Conservation (phyloP, 805 yeast species). For the Naumovozyma castellii region DNA sequence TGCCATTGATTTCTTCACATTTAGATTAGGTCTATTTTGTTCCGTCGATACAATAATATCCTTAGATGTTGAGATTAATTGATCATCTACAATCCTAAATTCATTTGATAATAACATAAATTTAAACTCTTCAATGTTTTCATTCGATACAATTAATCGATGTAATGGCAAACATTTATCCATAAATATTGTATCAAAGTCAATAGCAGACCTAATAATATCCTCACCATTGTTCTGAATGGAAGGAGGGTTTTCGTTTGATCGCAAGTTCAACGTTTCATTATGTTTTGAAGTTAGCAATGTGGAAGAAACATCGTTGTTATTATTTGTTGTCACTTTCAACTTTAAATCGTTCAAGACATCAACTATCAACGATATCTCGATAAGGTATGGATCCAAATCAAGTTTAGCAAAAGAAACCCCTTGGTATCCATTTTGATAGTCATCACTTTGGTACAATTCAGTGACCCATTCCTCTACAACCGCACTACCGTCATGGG, state of each 20-base stretch:
- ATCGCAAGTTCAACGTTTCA: neutral
- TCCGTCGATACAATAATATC: slow-evolving; percentile 13
- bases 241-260: neutral
- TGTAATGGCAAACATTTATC: slow-evolving; percentile 30
- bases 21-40: neutral
- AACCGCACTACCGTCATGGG: slow-evolving; percentile 19
- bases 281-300: neutral
- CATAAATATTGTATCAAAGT: slow-evolving; percentile 32
- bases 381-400: slow-evolving; percentile 40
- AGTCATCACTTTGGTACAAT: slow-evolving; percentile 11
- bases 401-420: slow-evolving; percentile 41
- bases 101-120: slow-evolving; percentile 30
- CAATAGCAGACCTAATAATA: slow-evolving; percentile 10
- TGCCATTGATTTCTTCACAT: slow-evolving; percentile 7
- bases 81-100: slow-evolving; percentile 23
- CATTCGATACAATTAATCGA: slow-evolving; percentile 34
- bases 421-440: slow-evolving; percentile 31
- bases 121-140: slow-evolving; percentile 36
- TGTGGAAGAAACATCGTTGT: neutral
- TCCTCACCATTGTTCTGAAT: neutral
- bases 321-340: neutral
- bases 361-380: slow-evolving; percentile 37
- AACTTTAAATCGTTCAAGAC: slow-evolving; percentile 22
- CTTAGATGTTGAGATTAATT: slow-evolving; percentile 19
- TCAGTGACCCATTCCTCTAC: slow-evolving; percentile 11